Conservation (phyloP, 2,329 filamentous ascomycete species). For the Exophiala mesophila region DNA sequence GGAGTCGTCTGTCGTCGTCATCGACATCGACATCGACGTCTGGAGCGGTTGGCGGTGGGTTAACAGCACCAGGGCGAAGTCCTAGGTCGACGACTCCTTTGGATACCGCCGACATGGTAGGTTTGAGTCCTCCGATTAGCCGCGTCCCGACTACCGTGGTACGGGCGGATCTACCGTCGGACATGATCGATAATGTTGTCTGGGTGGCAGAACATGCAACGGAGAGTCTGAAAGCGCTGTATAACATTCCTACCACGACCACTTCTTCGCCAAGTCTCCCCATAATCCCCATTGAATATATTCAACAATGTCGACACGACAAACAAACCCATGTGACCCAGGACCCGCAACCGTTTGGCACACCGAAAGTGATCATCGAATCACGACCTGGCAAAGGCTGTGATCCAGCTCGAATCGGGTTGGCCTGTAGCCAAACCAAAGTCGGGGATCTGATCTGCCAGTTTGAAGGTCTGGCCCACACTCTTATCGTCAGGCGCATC, state of each 20-base stretch:
- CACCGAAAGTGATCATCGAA: slow-evolving; percentile 22
- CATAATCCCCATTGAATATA: slow-evolving; percentile 11
- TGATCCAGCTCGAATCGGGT: slow-evolving; percentile 19
- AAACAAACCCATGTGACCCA: slow-evolving; percentile 15
- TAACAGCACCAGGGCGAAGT: background rate
- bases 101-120: background rate
- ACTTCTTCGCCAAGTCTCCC: background rate
- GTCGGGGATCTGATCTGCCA: slow-evolving; percentile 21
- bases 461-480: slow-evolving; percentile 18
- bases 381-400: slow-evolving; percentile 5
- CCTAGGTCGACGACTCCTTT: background rate
- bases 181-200: slow-evolving; percentile 19
- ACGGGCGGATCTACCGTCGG: slow-evolving; percentile 14
- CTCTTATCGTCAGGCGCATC: slow-evolving; percentile 19
- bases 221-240: slow-evolving; percentile 10
- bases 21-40: background rate
- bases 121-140: background rate
- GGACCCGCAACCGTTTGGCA: slow-evolving; percentile 1
- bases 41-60: background rate
- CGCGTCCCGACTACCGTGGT: background rate
- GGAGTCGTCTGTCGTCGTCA: background rate
- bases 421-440: slow-evolving; percentile 20
- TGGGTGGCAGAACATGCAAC: slow-evolving; percentile 15
- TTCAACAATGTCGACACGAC: slow-evolving; percentile 16
- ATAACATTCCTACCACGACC: slow-evolving; percentile 16